Evolutionary conservation across 768 basidiomycete species (phyloP), one percentile per base, ranked within the genome.

Genomic region (Rhodotorula babjevae): DNA sequence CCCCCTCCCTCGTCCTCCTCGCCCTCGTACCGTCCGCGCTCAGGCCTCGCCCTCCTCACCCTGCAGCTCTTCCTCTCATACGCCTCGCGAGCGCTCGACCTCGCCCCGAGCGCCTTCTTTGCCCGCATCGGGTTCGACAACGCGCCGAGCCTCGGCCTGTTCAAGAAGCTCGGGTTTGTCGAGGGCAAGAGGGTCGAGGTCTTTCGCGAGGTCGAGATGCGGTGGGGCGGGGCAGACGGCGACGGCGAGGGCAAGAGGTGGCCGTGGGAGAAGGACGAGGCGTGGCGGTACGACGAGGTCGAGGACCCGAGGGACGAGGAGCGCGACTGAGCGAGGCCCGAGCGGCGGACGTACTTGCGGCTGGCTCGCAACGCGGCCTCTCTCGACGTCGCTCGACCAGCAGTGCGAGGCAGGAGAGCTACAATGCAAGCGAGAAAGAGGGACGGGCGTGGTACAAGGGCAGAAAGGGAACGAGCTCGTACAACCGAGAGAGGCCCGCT

Each of bases 121-220:
- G 88, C 84, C 29, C 87, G 90, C 15, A 89, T 96, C 69, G 87
- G 87, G 15, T 85, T 86, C 66, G 82, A 83, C 14, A 96, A 97
- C 78, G 77, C 69, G 19, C 82, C 89, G 6, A 92, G 90, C 65
- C 87, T 92, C 40, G 79, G 80, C 14, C 82, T 96, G 16, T 96
- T 96, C 77, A 81, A 85, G 76, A 86, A 85, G 72, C 85, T 96
- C 1, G 92, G 91, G 0, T 96, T 96, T 77, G 79, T 78, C 27
- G 82, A 89, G 49, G 87, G 86, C 18, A 90, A 89, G 78, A 81
- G 82, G 19, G 87, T 89, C 25, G 85, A 87, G 62, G 88, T 91
- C 18, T 97, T 93, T 75, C 83, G 85, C 49, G 92, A 97, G 81
- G 85, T 91, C 25, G 93, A 95, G 82, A 85, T 96, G 87, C 85